Percentiles rank a stretch among this genome's conserved stretches.
Conservation (phyloP, 2,329 filamentous ascomycete genomes). For the Xylaria sp. region DNA sequence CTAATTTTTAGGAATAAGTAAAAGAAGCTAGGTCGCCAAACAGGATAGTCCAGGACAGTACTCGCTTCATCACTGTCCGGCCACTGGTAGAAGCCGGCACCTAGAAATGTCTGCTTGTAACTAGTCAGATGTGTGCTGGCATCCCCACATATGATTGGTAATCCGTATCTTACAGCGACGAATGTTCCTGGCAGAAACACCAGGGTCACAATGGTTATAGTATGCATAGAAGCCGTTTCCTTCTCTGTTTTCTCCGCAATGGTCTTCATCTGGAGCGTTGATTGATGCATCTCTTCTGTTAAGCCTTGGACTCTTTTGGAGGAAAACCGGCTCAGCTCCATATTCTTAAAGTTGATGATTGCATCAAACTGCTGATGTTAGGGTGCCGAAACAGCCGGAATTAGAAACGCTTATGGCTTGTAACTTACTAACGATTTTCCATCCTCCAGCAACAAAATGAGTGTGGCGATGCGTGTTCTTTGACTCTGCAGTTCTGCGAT, state of each 20-base stretch:
- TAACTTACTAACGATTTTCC: slow-evolving; percentile 24
- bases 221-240: slow-evolving; percentile 26
- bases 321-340: slow-evolving; percentile 14
- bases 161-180: background rate
- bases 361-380: slow-evolving; percentile 21
- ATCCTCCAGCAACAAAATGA: slow-evolving; percentile 9
- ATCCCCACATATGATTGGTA: too few relatives aligned
- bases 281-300: slow-evolving; percentile 25
- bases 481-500: slow-evolving; percentile 1
- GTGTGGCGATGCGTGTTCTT: slow-evolving; percentile 14
- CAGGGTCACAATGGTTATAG: slow-evolving; percentile 25
- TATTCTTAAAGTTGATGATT: slow-evolving; percentile 15
- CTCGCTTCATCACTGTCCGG: too few relatives aligned
- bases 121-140: too few relatives aligned
- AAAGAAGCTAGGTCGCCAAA: too few relatives aligned
- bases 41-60: too few relatives aligned
- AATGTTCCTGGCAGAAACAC: slow-evolving; percentile 27
- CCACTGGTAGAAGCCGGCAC: too few relatives aligned
- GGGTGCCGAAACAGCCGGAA: too few relatives aligned
- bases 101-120: too few relatives aligned
- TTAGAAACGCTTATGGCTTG: too few relatives aligned
- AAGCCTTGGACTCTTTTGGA: slow-evolving; percentile 9
- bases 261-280: slow-evolving; percentile 13
- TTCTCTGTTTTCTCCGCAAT: slow-evolving; percentile 18
- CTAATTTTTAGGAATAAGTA: too few relatives aligned